Evolutionary conservation across 441 rosid species (phyloP), one percentile per base, ranked within the genome.

Genomic region (Arabidopsis hybrid): DNA sequence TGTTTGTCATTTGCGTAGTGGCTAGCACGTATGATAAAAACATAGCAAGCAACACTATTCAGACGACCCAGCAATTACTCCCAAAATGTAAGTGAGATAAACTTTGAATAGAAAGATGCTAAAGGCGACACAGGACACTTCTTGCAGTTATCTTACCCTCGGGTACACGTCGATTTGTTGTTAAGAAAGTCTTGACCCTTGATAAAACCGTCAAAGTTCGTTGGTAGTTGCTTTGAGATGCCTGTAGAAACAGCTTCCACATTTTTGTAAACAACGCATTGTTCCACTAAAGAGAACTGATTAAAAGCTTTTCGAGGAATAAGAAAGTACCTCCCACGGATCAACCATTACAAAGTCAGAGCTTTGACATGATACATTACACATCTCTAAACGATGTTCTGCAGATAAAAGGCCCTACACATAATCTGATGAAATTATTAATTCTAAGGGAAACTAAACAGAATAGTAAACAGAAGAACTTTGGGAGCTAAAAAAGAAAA

Each of bases 311-410:
- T 18, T 7, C 0, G n/a, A 52, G 51, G 47, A 11, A 46, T 62
- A 36, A 69, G 26, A 58, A 8, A n/a, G 35, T 79, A 93, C 99
- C 98, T 95, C 98, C 99, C 99, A 95, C 4, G 96, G 86, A 88
- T 95, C 98, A 62, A 93, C 97, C 99, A 90, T 95, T 55, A 95
- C 61, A 70, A 91, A 88, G 49, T 90, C 87, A 35, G 97, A 93
- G 84, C 86, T 88, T 75, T 82, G 78, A 67, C 97, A 90, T 40
- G 98, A 89, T 50, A 90, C 83, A 42, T 83, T 79, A 78, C 98
- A 95, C 92, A 95, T 83, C 60, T 16, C 61, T 56, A 86, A 42
- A 32, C 91, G 91, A 81, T 95, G 94, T 39, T 83, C 85, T 59
- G 91, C 91, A 34, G 94, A 79, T 67, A 86, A 51, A 38, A 95